Percentiles rank a stretch among this genome's conserved stretches.
Evolutionary conservation across 108 stramenopile species (phyloP).

Genomic region (Pseudonitzschia multistriata): DNA sequence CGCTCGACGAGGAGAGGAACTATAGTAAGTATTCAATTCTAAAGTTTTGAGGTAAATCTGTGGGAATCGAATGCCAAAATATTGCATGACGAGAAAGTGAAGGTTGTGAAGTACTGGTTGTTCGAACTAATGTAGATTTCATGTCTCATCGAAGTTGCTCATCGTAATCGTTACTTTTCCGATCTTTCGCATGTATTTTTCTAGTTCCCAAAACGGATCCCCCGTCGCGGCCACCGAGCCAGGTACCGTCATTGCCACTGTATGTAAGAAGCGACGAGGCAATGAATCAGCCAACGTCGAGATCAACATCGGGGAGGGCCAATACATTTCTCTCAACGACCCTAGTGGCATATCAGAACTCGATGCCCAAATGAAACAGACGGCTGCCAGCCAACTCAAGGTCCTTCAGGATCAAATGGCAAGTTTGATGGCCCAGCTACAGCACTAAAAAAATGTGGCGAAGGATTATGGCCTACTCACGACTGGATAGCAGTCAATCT

Average conservation of each 20-base stretch:
- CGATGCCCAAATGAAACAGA: slow-evolving; percentile 55
- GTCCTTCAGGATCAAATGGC: slow-evolving; percentile 79
- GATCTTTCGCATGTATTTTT: background rate
- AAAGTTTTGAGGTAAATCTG: background rate
- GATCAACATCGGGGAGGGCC: slow-evolving; percentile 70
- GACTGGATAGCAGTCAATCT: background rate
- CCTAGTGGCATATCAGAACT: slow-evolving; percentile 48
- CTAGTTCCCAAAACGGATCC: slow-evolving; percentile 68
- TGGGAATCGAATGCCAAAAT: background rate
- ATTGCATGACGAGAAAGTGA: background rate
- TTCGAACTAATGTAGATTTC: background rate
- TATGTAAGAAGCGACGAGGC: slow-evolving; percentile 56
- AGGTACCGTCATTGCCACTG: slow-evolving; percentile 68
- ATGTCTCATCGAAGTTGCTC: no score
- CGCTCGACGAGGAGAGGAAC: slow-evolving; percentile 60
- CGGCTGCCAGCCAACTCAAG: slow-evolving; percentile 57
- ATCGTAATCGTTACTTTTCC: slow-evolving; percentile 10
- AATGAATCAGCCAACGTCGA: slow-evolving; percentile 45
- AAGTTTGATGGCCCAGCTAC: slow-evolving; percentile 67
- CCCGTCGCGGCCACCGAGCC: slow-evolving; percentile 59
- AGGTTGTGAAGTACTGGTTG: background rate
- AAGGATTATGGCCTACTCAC: background rate
- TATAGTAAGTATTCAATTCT: slow-evolving; percentile 39
- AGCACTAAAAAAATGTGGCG: background rate
- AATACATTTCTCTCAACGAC: slow-evolving; percentile 58